phyloP scores from a whole-genome alignment of 2,329 filamentous ascomycete genomes.

The Colletotrichum endophyticum region DNA sequence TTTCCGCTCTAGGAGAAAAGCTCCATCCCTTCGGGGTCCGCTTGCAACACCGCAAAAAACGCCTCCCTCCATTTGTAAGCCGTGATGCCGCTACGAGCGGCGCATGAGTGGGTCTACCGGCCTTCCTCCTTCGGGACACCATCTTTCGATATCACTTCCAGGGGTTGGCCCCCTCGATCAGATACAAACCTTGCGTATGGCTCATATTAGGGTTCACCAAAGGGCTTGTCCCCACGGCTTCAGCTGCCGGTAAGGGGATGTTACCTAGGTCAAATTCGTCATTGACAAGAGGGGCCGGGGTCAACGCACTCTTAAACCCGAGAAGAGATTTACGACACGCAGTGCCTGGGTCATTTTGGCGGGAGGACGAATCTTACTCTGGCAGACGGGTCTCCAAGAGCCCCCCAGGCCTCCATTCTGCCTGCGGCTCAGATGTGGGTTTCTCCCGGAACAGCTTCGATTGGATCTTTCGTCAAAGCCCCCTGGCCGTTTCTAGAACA shows the following conservation, averaged over 20 bases:
- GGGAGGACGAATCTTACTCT: not conserved
- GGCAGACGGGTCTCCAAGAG: not conserved
- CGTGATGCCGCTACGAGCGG: not conserved
- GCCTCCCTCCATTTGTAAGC: not conserved
- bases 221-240: not conserved
- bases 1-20: not conserved
- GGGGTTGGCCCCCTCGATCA: not conserved
- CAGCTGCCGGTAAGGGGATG: not conserved
- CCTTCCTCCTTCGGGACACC: not conserved
- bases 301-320: not conserved
- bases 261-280: not conserved
- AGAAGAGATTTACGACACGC: not conserved
- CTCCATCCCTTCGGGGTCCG: conserved; percentile 8
- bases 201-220: not conserved
- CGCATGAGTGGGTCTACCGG: not conserved
- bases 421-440: not conserved
- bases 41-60: not conserved
- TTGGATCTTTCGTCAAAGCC: not conserved
- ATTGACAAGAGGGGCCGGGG: not conserved
- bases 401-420: not conserved
- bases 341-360: not conserved
- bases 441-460: not conserved
- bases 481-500: not conserved
- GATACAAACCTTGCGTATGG: not conserved
- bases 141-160: not conserved